Conservation (phyloP, 352 stramenopile species). For the Phytophthora crassamura region DNA sequence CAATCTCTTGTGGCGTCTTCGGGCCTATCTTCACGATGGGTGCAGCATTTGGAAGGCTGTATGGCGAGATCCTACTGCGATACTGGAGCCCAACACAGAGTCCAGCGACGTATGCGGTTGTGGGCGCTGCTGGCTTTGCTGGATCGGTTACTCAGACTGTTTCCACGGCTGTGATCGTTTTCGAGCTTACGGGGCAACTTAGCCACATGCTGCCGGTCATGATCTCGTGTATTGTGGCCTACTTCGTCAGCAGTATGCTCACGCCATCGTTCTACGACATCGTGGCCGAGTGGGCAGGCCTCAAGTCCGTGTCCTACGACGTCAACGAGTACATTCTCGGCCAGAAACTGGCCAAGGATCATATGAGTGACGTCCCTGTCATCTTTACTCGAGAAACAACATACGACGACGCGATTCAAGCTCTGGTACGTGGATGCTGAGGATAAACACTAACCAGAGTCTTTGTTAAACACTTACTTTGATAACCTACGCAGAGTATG, state of each 20-base stretch:
- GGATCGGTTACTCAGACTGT: conserved; percentile 92
- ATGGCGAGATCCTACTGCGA: conserved; percentile 74
- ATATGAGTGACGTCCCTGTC: conserved; percentile 63
- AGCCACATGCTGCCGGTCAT: conserved; percentile 88
- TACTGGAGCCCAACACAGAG: conserved; percentile 79
- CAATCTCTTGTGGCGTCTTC: conserved; percentile 83
- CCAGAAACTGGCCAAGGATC: conserved; percentile 69
- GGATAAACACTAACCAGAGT: not conserved
- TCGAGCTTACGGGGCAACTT: conserved; percentile 84
- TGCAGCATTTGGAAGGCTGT: conserved; percentile 74
- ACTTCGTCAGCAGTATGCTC: conserved; percentile 84
- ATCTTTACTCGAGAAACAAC: conserved; percentile 81
- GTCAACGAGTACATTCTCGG: conserved; percentile 81
- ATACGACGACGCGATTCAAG: conserved; percentile 72
- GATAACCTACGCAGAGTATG: conserved; percentile 44
- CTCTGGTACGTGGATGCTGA: conserved; percentile 67
- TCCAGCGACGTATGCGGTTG: conserved; percentile 89
- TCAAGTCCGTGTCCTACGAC: conserved; percentile 85
- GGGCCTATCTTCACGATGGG: conserved; percentile 85
- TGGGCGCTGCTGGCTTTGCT: conserved; percentile 92
- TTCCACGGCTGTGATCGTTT: conserved; percentile 89
- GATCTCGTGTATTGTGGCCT: conserved; percentile 84
- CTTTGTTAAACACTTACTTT: not conserved
- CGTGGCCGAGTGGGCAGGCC: conserved; percentile 70
- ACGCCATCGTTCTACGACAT: conserved; percentile 89